These are phyloP conservation scores for Neonothopanus nambi DNA, from an alignment of 1,284 basidiomycete species.

Conservation along the genomic window DNA sequence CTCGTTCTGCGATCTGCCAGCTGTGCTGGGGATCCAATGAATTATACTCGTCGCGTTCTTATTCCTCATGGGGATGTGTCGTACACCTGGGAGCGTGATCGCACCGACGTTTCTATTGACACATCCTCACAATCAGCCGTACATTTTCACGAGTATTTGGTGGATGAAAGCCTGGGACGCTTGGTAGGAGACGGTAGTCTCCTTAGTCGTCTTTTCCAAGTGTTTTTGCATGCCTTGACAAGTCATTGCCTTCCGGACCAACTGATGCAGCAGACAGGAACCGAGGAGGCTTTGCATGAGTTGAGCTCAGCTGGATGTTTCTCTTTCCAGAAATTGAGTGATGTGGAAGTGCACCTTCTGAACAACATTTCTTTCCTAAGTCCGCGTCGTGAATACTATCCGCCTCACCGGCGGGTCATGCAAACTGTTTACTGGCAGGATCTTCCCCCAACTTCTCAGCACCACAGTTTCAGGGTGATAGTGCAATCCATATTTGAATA, in stretches of 20 bases:
- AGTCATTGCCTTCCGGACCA: slow-evolving; percentile 44
- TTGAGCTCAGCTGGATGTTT: slow-evolving; percentile 36
- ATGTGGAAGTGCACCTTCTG: slow-evolving; percentile 32
- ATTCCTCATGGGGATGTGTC: slow-evolving; percentile 2
- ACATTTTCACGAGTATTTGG: slow-evolving; percentile 36
- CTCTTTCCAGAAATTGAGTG: slow-evolving; percentile 37
- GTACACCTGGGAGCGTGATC: neutral
- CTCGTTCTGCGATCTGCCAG: neutral
- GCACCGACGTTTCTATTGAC: no score
- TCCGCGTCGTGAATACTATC: slow-evolving; percentile 39
- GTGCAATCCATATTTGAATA: slow-evolving; percentile 22
- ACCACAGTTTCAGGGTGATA: slow-evolving; percentile 22
- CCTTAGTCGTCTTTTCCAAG: slow-evolving; percentile 36
- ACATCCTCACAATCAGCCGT: no score
- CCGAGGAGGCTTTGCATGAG: slow-evolving; percentile 43
- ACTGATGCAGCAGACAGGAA: slow-evolving; percentile 44
- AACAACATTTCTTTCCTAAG: slow-evolving; percentile 33
- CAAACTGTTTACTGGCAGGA: slow-evolving; percentile 37
- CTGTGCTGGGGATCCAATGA: neutral
- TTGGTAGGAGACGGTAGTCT: slow-evolving; percentile 34
- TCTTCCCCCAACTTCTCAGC: slow-evolving; percentile 28
- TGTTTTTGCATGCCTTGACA: slow-evolving; percentile 48
- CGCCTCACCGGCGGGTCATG: slow-evolving; percentile 38
- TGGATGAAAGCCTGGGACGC: slow-evolving; percentile 39
- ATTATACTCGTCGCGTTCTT: neutral